Evolutionary conservation across 177 flowering plant genomes (phyloP).

Genomic region (Vitis hybrid): DNA sequence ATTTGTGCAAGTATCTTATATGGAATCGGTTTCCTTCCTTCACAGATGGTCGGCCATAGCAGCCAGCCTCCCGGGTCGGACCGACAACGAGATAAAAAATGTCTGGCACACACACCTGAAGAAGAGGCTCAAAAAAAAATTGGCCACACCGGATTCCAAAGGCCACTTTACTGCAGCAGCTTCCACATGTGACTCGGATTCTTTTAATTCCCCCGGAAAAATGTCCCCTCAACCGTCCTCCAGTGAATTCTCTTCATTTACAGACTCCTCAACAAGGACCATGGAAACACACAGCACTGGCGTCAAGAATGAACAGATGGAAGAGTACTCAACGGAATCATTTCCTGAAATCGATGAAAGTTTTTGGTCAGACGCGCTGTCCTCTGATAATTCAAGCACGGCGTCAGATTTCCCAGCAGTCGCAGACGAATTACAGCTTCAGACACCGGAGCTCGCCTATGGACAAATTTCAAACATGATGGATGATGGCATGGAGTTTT

Average conservation of each 20-base stretch:
- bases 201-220: too few species aligned
- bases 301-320: constrained; percentile 7
- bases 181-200: too few species aligned
- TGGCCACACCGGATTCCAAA: constrained; percentile 10
- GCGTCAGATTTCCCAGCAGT: constrained; percentile 10
- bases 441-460: not conserved
- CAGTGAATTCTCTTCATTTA: constrained; percentile 39
- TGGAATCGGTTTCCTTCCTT: not conserved
- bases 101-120: constrained; percentile 89
- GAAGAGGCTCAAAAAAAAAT: constrained; percentile 46
- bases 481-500: constrained; percentile 49
- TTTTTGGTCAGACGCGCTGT: constrained; percentile 37
- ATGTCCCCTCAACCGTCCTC: constrained; percentile 39
- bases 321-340: constrained; percentile 17
- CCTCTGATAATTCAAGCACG: constrained; percentile 8
- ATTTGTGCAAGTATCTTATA: not conserved
- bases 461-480: not conserved
- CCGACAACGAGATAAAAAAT: constrained; percentile 87
- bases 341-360: constrained; percentile 39
- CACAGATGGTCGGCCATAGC: constrained; percentile 86
- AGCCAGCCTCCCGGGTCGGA: constrained; percentile 70
- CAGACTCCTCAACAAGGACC: not conserved
- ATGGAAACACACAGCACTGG: not conserved
- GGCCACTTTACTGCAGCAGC: not conserved
- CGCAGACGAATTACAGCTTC: constrained; percentile 6